A percentile compares a stretch with the other conserved stretches of the same genome.
Evolutionary conservation across 2,329 filamentous ascomycete genomes (phyloP).

Genomic region (Trichophyton benhamiae): DNA sequence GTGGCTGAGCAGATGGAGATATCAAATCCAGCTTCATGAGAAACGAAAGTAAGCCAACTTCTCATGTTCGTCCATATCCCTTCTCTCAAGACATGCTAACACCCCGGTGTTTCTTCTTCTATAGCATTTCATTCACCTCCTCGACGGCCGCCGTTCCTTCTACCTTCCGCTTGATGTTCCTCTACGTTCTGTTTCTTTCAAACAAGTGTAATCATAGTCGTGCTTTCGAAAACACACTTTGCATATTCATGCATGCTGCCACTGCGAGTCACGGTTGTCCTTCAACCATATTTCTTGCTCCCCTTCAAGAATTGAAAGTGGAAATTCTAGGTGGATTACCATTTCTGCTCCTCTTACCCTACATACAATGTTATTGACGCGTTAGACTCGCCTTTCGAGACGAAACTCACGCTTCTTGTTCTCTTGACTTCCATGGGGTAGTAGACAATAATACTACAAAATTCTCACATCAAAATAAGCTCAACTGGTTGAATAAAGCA

Average conservation of each 20-base stretch:
- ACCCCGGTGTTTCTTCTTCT: not conserved
- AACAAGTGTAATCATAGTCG: not conserved
- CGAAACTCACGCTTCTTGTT: not conserved
- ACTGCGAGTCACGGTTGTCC: not conserved
- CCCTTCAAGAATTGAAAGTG: not conserved
- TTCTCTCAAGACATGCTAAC: not conserved
- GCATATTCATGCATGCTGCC: not conserved
- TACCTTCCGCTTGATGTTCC: not conserved
- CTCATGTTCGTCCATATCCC: not conserved
- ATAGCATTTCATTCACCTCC: not conserved
- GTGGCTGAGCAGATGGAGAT: slow-evolving; percentile 39
- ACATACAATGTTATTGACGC: not conserved
- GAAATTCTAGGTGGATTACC: not conserved
- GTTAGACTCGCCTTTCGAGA: not conserved
- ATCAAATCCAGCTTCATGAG: not conserved
- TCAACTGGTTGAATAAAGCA: not conserved
- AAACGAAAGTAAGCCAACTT: not conserved
- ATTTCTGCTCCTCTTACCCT: not conserved
- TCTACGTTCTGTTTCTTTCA: not conserved
- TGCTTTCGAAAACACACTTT: not conserved
- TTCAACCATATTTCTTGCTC: not conserved
- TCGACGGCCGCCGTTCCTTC: not conserved
- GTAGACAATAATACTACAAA: not conserved
- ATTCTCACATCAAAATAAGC: not conserved
- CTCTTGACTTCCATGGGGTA: not conserved